phyloP scores from a whole-genome alignment of 2,329 filamentous ascomycete genomes.

The Penicillium sp. region DNA sequence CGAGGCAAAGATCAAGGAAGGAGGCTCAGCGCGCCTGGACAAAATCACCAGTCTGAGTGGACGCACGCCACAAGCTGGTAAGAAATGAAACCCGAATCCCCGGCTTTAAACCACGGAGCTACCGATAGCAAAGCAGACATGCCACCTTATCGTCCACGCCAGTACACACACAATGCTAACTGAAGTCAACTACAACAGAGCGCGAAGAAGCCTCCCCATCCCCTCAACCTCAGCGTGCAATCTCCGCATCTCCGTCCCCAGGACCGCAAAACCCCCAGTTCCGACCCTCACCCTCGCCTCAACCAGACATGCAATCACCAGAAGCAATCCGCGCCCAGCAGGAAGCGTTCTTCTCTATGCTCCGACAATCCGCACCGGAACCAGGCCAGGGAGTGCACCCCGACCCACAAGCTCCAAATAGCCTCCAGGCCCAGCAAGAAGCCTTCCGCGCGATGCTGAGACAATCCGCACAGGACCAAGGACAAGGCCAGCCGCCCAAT shows the following conservation, averaged over 20 bases:
- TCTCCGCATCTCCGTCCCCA: conserved; percentile 29
- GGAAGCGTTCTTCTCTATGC: conserved; percentile 42
- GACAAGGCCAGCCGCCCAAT: conserved; percentile 10
- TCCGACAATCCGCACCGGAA: conserved; percentile 33
- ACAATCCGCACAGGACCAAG: conserved; percentile 25
- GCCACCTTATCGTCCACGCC: background rate
- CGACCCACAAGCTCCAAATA: conserved; percentile 21
- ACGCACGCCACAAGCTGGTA: conserved; percentile 44
- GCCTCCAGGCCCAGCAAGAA: conserved; percentile 38
- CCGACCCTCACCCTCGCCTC: conserved; percentile 15
- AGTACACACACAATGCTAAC: conserved; percentile 10
- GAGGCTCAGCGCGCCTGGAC: conserved; percentile 58
- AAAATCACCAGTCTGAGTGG: conserved; percentile 62
- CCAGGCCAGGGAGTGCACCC: conserved; percentile 13
- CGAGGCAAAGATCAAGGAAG: conserved; percentile 60
- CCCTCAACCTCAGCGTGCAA: conserved; percentile 13
- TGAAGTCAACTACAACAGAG: conserved; percentile 13
- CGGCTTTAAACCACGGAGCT: background rate
- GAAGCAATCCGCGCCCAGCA: conserved; percentile 42
- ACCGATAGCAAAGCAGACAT: background rate
- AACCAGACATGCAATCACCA: conserved; percentile 28
- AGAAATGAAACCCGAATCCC: background rate
- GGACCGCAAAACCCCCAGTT: conserved; percentile 24
- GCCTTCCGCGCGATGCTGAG: conserved; percentile 43
- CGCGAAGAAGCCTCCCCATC: conserved; percentile 26